phyloP scores from a whole-genome alignment of 106 monocot genomes.

The Phalaenopsis aphrodite region DNA sequence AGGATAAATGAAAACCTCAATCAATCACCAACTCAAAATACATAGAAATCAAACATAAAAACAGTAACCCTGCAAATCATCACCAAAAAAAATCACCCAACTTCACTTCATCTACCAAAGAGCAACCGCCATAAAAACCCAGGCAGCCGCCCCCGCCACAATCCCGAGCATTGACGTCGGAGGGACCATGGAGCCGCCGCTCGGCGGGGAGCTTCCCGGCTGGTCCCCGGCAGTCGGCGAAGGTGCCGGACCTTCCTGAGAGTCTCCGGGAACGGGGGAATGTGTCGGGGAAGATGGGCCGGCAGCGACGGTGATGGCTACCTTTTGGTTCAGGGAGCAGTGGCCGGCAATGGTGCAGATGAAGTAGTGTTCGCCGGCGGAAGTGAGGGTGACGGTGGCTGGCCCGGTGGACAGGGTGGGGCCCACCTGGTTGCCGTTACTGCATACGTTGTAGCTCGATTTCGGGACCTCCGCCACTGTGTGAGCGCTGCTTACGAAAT shows the following conservation, averaged over 20 bases:
- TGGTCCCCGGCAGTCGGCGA: neutral
- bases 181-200: neutral
- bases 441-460: conserved; percentile 23
- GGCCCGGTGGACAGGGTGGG: conserved; percentile 10
- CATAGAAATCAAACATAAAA: too few species aligned
- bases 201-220: too few species aligned
- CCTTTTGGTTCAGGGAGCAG: conserved; percentile 25
- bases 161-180: neutral
- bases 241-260: neutral
- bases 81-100: too few species aligned
- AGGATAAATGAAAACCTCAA: too few species aligned
- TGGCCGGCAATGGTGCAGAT: conserved; percentile 26
- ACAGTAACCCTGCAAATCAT: too few species aligned
- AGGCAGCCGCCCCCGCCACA: neutral
- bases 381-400: conserved; percentile 17
- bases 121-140: neutral
- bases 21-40: too few species aligned
- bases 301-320: conserved; percentile 21
- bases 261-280: neutral
- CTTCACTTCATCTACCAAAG: neutral
- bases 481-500: conserved; percentile 17
- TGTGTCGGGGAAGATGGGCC: neutral
- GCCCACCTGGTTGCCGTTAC: conserved; percentile 12
- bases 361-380: conserved; percentile 16
- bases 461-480: conserved; percentile 22